Evolutionary conservation across 2,329 filamentous ascomycete species (phyloP).

Genomic region (Seiridium unicorne): DNA sequence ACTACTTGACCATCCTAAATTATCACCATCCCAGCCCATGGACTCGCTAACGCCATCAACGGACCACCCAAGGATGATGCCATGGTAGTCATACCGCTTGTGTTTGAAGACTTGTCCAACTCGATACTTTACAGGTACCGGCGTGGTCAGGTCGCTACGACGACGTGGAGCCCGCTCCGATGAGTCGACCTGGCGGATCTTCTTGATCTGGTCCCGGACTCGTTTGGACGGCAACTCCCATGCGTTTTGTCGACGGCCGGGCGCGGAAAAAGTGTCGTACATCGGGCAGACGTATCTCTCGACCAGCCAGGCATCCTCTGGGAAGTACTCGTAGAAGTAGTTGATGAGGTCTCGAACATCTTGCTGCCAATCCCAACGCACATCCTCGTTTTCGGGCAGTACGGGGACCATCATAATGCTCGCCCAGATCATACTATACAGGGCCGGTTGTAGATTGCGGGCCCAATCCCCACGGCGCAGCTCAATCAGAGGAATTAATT

Average conservation of each 20-base stretch:
- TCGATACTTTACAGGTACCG: conserved; percentile 54
- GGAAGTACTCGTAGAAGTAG: conserved; percentile 62
- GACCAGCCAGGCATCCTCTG: conserved; percentile 71
- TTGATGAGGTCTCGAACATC: conserved; percentile 64
- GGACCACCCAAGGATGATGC: conserved; percentile 88
- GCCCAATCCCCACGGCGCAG: conserved; percentile 49
- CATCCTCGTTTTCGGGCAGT: conserved; percentile 32
- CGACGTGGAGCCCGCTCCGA: conserved; percentile 30
- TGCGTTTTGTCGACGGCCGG: conserved; percentile 24
- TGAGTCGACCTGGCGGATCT: conserved; percentile 44
- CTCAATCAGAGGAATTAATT: conserved; percentile 35
- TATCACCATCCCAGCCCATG: conserved; percentile 61
- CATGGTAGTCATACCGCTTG: conserved; percentile 74
- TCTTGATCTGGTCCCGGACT: conserved; percentile 33
- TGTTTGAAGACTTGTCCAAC: conserved; percentile 87
- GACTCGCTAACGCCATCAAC: conserved; percentile 55
- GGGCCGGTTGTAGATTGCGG: conserved; percentile 54
- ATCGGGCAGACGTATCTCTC: conserved; percentile 67
- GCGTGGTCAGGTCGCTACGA: conserved; percentile 27
- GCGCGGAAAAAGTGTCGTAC: conserved; percentile 42
- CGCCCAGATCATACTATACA: conserved; percentile 76
- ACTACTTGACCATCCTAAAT: conserved; percentile 14
- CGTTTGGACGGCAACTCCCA: conserved; percentile 32
- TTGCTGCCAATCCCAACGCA: conserved; percentile 53
- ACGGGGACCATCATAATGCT: conserved; percentile 53